Conservation (phyloP, 2,329 filamentous ascomycete genomes). For the Penicillium janthinellum region DNA sequence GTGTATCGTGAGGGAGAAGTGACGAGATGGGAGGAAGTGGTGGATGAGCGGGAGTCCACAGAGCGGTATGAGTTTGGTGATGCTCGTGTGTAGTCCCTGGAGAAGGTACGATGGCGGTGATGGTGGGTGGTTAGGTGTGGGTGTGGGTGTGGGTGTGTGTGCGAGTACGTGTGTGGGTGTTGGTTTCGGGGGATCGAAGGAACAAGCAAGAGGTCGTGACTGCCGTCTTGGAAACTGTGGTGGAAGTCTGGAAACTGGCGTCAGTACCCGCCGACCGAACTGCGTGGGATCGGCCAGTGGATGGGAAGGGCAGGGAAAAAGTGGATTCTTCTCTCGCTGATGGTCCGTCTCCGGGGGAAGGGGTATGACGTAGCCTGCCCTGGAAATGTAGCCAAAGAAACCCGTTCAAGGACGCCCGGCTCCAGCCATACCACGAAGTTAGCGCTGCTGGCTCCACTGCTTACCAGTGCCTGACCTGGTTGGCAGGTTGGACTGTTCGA, state of each 20-base stretch:
- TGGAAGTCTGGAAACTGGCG: conserved; percentile 20
- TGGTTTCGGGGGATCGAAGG: conserved; percentile 16
- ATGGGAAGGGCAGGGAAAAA: conserved; percentile 22
- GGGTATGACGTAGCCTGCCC: conserved; percentile 37
- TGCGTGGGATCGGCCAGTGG: conserved; percentile 25
- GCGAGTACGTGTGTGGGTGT: not conserved
- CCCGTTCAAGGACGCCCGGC: not conserved
- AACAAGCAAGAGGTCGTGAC: conserved; percentile 10
- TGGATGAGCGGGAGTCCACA: not conserved
- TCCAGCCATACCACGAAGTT: not conserved
- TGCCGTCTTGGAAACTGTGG: not conserved
- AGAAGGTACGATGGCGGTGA: not conserved
- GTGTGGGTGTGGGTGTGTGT: not conserved
- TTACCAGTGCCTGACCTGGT: too few relatives aligned
- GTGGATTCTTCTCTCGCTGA: conserved; percentile 22
- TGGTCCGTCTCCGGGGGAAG: conserved; percentile 30
- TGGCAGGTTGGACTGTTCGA: too few relatives aligned
- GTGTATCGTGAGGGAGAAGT: conserved; percentile 11
- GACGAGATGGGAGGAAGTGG: not conserved
- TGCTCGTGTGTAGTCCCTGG: conserved; percentile 2
- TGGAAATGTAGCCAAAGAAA: conserved; percentile 13
- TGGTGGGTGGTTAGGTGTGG: not conserved
- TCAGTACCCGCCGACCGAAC: conserved; percentile 27
- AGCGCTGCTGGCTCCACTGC: too few relatives aligned
- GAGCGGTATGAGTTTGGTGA: not conserved